Evolutionary conservation across 2,329 filamentous ascomycete species (phyloP).

Genomic region (Pezicula rhizophila): DNA sequence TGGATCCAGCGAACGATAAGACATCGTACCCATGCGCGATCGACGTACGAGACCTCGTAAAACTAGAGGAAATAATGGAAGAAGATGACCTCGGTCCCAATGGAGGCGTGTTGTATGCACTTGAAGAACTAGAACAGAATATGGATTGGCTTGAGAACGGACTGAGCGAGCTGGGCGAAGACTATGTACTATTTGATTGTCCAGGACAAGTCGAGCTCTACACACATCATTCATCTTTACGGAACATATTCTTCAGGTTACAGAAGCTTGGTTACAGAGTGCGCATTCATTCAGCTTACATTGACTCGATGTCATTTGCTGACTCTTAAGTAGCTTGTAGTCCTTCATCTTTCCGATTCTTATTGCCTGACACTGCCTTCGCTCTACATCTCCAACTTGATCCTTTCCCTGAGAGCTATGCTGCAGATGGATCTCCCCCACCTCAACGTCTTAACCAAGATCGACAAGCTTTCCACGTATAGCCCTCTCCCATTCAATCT

Average conservation of each 20-base stretch:
- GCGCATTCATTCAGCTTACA: slow-evolving; percentile 31
- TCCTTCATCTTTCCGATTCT: slow-evolving; percentile 88
- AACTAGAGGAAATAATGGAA: slow-evolving; percentile 90
- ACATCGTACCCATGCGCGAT: slow-evolving; percentile 84
- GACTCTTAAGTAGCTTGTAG: slow-evolving; percentile 63
- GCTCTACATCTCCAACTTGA: slow-evolving; percentile 87
- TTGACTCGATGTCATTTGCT: slow-evolving; percentile 13
- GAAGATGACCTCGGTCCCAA: slow-evolving; percentile 88
- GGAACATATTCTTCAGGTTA: slow-evolving; percentile 85
- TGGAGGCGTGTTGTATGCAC: slow-evolving; percentile 83
- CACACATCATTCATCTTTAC: slow-evolving; percentile 85
- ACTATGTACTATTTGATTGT: slow-evolving; percentile 93
- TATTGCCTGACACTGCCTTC: slow-evolving; percentile 91
- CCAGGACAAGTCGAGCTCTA: slow-evolving; percentile 96
- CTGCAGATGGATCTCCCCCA: slow-evolving; percentile 96
- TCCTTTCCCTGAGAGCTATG: slow-evolving; percentile 92
- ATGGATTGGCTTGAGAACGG: slow-evolving; percentile 85
- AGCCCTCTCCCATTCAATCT: slow-evolving; percentile 88
- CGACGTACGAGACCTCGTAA: slow-evolving; percentile 83
- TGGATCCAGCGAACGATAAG: slow-evolving; percentile 93
- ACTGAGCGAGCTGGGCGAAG: slow-evolving; percentile 73
- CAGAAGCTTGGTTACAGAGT: slow-evolving; percentile 92
- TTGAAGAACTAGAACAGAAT: slow-evolving; percentile 93
- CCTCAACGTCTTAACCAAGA: slow-evolving; percentile 93
- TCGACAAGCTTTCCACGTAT: slow-evolving; percentile 86